Evolutionary conservation across 768 basidiomycete species (phyloP).

Genomic region (Baorangia bicolor): DNA sequence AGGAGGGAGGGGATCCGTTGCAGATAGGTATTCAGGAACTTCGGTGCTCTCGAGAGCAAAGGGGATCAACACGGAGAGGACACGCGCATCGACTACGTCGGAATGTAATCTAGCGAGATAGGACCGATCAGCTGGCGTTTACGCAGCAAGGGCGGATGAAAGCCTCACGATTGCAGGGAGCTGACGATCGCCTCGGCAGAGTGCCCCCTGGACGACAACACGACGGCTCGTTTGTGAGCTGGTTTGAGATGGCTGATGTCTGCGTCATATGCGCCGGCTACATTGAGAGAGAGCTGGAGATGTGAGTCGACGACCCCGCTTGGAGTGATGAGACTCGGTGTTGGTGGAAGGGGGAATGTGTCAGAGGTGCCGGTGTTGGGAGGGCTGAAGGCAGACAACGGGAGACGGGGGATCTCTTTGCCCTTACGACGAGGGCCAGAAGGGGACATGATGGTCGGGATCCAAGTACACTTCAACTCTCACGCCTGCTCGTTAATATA

Average conservation of each 20-base stretch:
- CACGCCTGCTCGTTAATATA: too few relatives aligned
- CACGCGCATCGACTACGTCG: slow-evolving; percentile 30
- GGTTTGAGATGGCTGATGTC: slow-evolving; percentile 40
- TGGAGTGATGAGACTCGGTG: slow-evolving; percentile 67
- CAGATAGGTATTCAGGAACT: slow-evolving; percentile 37
- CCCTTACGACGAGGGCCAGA: slow-evolving; percentile 55
- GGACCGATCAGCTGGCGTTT: neutral
- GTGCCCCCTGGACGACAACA: slow-evolving; percentile 48
- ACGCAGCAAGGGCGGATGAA: neutral
- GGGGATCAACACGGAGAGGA: slow-evolving; percentile 61
- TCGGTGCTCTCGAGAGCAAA: slow-evolving; percentile 54
- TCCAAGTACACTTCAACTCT: neutral
- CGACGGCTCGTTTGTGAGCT: slow-evolving; percentile 58
- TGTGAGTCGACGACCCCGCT: slow-evolving; percentile 65
- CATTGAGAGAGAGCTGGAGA: slow-evolving; percentile 44
- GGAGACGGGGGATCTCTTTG: slow-evolving; percentile 68
- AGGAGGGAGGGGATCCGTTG: neutral
- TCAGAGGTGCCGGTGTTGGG: slow-evolving; percentile 68
- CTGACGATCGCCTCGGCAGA: slow-evolving; percentile 40
- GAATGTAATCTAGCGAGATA: slow-evolving; percentile 17
- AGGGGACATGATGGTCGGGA: slow-evolving; percentile 19
- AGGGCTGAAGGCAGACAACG: slow-evolving; percentile 72
- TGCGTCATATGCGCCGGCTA: slow-evolving; percentile 24
- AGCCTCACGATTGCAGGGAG: slow-evolving; percentile 40
- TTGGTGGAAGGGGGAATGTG: slow-evolving; percentile 64